These are phyloP conservation scores for Aurinia saxatilis DNA, from an alignment of 345 rosid genomes.

Conservation along the genomic window DNA sequence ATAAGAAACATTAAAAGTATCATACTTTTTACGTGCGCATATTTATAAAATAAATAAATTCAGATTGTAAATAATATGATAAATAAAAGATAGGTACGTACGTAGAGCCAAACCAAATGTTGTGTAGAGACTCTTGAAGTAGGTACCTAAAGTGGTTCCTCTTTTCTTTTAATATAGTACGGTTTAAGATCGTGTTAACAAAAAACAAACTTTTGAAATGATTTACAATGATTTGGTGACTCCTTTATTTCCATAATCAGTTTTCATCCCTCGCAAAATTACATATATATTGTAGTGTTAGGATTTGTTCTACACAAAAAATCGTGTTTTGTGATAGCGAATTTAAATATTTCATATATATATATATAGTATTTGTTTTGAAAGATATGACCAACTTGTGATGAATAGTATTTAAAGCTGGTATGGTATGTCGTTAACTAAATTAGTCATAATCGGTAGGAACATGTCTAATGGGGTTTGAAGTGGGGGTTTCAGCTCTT, in stretches of 20 bases:
- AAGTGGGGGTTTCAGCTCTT: no score
- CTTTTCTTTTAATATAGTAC: background rate
- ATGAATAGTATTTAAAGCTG: no score
- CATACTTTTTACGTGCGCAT: background rate
- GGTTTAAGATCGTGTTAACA: background rate
- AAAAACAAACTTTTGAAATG: background rate
- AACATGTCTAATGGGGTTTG: no score
- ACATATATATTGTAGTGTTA: no score
- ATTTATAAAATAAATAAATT: background rate
- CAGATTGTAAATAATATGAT: background rate
- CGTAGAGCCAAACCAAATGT: background rate
- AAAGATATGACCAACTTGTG: no score
- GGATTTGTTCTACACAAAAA: no score
- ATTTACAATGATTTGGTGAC: constrained; percentile 2
- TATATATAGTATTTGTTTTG: no score
- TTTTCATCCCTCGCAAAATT: no score
- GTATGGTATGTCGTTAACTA: background rate
- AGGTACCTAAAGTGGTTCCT: constrained; percentile 16
- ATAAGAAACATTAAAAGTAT: constrained; percentile 13
- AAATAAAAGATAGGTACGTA: background rate
- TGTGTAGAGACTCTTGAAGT: background rate
- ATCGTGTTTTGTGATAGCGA: no score
- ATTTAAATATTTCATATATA: no score
- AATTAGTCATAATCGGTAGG: background rate
- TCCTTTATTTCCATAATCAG: background rate